Conservation (phyloP, 208 protist genomes). For the Trypanosoma boissoni region DNA sequence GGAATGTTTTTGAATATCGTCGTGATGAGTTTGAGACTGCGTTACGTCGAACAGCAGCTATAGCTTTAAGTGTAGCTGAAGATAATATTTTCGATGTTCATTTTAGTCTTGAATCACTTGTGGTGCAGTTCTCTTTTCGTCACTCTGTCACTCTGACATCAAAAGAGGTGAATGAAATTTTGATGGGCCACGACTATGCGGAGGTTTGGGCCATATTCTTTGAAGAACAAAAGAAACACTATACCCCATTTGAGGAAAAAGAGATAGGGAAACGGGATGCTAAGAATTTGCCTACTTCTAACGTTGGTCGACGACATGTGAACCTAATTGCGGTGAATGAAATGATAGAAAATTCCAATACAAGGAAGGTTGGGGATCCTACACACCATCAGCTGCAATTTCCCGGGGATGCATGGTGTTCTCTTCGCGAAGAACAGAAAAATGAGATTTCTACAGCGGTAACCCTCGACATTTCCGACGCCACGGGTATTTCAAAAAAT, state of each 20-base stretch:
- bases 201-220: conserved; percentile 4
- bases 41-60: conserved; percentile 28
- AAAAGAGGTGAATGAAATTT: conserved; percentile 11
- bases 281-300: too few species aligned
- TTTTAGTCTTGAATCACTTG: conserved; percentile 20
- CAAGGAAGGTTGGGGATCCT: too few species aligned
- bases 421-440: conserved; percentile 15
- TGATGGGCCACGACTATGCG: neutral
- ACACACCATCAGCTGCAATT: conserved; percentile 32
- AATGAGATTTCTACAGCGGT: conserved; percentile 8
- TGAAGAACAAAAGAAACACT: neutral
- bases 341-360: too few species aligned
- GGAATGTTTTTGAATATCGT: conserved; percentile 20
- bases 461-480: conserved; percentile 17
- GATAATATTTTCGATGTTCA: conserved; percentile 35
- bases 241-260: neutral
- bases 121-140: conserved; percentile 38
- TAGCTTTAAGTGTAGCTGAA: conserved; percentile 24
- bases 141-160: conserved; percentile 18
- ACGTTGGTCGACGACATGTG: too few species aligned
- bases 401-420: conserved; percentile 26
- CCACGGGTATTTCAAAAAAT: neutral
- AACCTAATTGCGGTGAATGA: too few species aligned
- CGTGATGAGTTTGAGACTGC: conserved; percentile 26
- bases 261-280: too few species aligned